Base-by-base conservation (phyloP, 2,329 filamentous ascomycete species). In the Aspergillus sp. region DNA sequence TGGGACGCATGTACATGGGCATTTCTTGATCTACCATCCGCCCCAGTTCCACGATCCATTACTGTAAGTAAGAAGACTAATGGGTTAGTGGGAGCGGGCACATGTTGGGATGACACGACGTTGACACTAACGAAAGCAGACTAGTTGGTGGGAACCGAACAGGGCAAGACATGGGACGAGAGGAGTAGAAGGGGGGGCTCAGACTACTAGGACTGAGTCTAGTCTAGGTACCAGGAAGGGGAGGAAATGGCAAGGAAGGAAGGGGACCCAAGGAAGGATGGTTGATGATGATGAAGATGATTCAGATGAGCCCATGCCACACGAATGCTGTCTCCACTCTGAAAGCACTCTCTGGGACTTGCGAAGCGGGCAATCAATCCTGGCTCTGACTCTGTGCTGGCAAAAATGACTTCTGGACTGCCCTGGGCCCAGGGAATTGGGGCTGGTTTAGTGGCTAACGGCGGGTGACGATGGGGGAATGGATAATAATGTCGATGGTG, bases 61-160 rank as follows among this genome's bases (percentile, higher is more conserved):
- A 49, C 47, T 49, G 47, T 49, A 49, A 32, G 47, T 49, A 25
- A 49, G 47, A 49, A 30, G 23, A 25, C 47, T 58, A 59, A 36
- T 39, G 52, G 10, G 12, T 23, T 38, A 57, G 52, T 32, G 39
- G 48, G 23, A 51, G 48, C 25, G 58, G 47, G 51, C 56, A 70
- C 70, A 73, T 73, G 69, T 67, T 71, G 68, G 67, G 67, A 73
- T 74, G 72, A 73, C 74, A 75, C 73, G 71, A 74, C 72, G 70
- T 75, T 75, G 72, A 74, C 71, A 73, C 70, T 69, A 71, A 69
- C 65, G 65, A 72, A 72, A 67, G 51, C 63, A 68, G 70, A 63
- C 63, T 70, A 69, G 66, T 50, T 28, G 55, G 17, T 59, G 59
- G 61, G 54, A 55, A 53, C 19, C 39, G 49, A 58, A 58, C 47